Evolutionary conservation across 257 asterid genomes (phyloP), one percentile per base, ranked within the genome.

Genomic region (Solanum corneliomulleri): DNA sequence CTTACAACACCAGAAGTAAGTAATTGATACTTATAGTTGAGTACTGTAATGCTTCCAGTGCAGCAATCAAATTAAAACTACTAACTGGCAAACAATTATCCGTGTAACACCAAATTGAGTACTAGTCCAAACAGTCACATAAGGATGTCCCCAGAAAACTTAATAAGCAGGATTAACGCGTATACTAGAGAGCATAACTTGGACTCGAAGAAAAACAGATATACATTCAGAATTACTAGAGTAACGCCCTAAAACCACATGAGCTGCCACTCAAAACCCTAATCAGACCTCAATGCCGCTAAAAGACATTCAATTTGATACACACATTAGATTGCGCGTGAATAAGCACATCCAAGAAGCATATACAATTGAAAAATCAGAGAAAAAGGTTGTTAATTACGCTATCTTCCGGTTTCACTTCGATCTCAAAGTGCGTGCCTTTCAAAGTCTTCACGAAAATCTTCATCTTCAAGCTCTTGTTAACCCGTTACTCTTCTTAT

Each of bases 341-440:
- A 20, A 45, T 60, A 84, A 41, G 20, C 23, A 68, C 81, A 68
- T 47, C 11, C 85, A 11, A 80, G 27, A 42, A 80, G 66, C 68
- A 45, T 15, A 41, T 71, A 69, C 16, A n/a, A 47, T 16, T 47
- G 14, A 15, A 13, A 18, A 25, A 62, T 14, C 70, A 23, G 33
- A 86, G 60, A 81, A 13, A 25, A 41, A 75, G 35, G 81, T 85
- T 64, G 71, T 60, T 64, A 37, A 35, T 31, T 93, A 96, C 98
- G 70, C 93, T 86, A 88, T 96, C 98, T 88, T 90, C 93, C 3
- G 97, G 95, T 86, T 94, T 92, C 86, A 94, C 99, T 91, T 94
- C 96, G 93, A 96, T 93, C 92, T 93, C 93, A 88, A 96, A 96
- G 91, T 94, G 94, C 41, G 96, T 87, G 86, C 98, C 98, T 87